Conservation (phyloP, 257 asterid species). For the Solanum lycopersicoides region DNA sequence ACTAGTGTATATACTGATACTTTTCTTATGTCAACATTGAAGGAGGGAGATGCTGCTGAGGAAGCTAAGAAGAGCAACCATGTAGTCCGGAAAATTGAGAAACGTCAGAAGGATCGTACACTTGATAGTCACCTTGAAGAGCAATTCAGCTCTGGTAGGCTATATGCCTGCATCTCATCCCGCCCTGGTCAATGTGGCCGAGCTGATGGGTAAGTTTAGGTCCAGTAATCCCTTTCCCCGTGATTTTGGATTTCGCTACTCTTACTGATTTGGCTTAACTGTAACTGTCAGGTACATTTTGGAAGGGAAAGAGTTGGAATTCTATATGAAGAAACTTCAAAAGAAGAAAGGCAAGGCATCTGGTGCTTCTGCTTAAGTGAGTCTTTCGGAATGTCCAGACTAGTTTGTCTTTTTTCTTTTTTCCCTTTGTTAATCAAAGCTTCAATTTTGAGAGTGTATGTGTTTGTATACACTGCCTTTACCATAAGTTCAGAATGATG, state of each 20-base stretch:
- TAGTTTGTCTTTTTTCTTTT: background rate
- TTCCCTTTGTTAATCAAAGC: background rate
- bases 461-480: background rate
- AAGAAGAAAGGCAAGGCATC: constrained; percentile 18
- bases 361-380: constrained; percentile 10
- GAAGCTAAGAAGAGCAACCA: constrained; percentile 58
- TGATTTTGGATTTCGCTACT: background rate
- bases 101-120: constrained; percentile 45
- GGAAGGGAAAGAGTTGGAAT: constrained; percentile 17
- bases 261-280: background rate
- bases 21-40: background rate
- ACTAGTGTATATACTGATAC: background rate
- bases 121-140: constrained; percentile 61
- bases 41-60: constrained; percentile 33
- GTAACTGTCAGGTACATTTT: constrained; percentile 4
- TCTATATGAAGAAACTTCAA: constrained; percentile 17
- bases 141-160: constrained; percentile 47
- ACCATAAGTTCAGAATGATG: background rate
- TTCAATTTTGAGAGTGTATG: background rate
- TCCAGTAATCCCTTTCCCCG: background rate
- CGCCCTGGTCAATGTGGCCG: constrained; percentile 71
- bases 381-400: background rate
- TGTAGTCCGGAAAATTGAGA: constrained; percentile 47
- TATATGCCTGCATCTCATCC: constrained; percentile 49
- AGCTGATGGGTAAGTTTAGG: constrained; percentile 38